Percentiles rank a stretch among this genome's conserved stretches.
Conservation (phyloP, 2,329 filamentous ascomycete genomes). For the Golovinomyces cichoracearum region DNA sequence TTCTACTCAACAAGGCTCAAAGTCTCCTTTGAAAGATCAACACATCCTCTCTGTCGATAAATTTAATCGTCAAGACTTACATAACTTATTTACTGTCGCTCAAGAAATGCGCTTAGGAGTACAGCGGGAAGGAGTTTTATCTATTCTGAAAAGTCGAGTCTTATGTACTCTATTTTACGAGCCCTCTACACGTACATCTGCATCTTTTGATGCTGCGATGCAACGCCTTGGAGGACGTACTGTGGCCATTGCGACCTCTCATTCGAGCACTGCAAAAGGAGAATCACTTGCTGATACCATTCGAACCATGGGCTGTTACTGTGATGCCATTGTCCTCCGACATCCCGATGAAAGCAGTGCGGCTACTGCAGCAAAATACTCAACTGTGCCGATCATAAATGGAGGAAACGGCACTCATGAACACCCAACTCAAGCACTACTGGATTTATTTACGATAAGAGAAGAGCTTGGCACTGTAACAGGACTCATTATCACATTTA, state of each 20-base stretch:
- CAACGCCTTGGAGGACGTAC: slow-evolving; percentile 82
- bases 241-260: slow-evolving; percentile 52
- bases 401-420: slow-evolving; percentile 88
- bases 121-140: slow-evolving; percentile 69
- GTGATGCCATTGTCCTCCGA: slow-evolving; percentile 82
- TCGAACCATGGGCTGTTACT: slow-evolving; percentile 79
- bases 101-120: slow-evolving; percentile 94
- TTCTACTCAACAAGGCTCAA: slow-evolving; percentile 38
- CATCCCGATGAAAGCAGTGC: slow-evolving; percentile 67
- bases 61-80: slow-evolving; percentile 66
- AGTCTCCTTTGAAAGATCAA: slow-evolving; percentile 66
- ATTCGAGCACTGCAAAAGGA: slow-evolving; percentile 81
- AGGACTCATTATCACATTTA: slow-evolving; percentile 84
- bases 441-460: slow-evolving; percentile 94
- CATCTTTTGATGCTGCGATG: slow-evolving; percentile 95
- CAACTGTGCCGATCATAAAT: slow-evolving; percentile 81
- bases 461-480: slow-evolving; percentile 92
- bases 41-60: slow-evolving; percentile 82
- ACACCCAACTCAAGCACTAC: slow-evolving; percentile 90
- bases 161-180: slow-evolving; percentile 92
- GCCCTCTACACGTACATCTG: slow-evolving; percentile 81
- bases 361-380: slow-evolving; percentile 62
- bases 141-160: slow-evolving; percentile 62
- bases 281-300: slow-evolving; percentile 84
- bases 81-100: slow-evolving; percentile 82